Percentiles rank a stretch among this genome's conserved stretches.
Evolutionary conservation across 177 flowering plant species (phyloP).

Genomic region (Tripterygium wilfordii): DNA sequence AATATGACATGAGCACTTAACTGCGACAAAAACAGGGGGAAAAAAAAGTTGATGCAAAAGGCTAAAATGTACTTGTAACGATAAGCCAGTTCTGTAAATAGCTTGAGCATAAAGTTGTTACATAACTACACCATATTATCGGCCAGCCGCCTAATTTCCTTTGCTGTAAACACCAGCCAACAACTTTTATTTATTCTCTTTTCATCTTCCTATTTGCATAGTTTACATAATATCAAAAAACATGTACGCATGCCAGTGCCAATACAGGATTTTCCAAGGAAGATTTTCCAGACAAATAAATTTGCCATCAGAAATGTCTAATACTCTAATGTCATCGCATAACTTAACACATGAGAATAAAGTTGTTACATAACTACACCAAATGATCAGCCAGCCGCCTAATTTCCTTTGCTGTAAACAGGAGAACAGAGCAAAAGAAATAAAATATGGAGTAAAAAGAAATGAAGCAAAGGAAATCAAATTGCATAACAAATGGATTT

Average conservation of each 20-base stretch:
- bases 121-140: constrained; percentile 91
- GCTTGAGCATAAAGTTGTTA: constrained; percentile 85
- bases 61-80: constrained; percentile 63
- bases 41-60: background rate
- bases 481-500: background rate
- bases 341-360: constrained; percentile 85
- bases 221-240: too few relatives aligned
- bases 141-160: constrained; percentile 77
- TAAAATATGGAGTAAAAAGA: background rate
- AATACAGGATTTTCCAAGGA: too few relatives aligned
- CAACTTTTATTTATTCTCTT: too few relatives aligned
- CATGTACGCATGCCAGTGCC: too few relatives aligned
- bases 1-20: constrained; percentile 8
- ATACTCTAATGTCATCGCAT: too few relatives aligned
- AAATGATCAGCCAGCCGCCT: constrained; percentile 82
- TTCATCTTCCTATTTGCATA: too few relatives aligned
- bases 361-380: constrained; percentile 90
- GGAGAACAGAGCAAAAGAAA: background rate
- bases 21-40: background rate
- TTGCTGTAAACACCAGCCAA: too few relatives aligned
- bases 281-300: too few relatives aligned
- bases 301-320: too few relatives aligned
- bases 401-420: constrained; percentile 68
- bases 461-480: background rate
- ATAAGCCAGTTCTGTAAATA: constrained; percentile 38